Percentiles rank a stretch among this genome's conserved stretches.
These are phyloP conservation scores for Aspergillus incahuasiensis DNA, from an alignment of 495 filamentous ascomycete genomes.

Conservation along the genomic window DNA sequence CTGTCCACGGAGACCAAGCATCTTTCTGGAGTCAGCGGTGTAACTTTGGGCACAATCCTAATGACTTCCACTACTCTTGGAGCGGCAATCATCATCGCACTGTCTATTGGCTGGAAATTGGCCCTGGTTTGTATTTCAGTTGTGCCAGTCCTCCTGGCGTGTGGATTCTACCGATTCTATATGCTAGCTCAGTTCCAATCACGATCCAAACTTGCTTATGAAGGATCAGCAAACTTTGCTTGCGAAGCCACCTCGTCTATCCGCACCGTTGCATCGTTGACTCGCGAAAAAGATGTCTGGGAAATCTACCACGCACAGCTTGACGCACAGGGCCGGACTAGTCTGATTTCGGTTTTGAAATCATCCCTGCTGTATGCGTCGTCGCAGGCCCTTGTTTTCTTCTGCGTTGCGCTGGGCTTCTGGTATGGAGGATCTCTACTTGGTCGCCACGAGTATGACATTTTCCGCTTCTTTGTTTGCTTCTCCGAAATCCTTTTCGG, in stretches of 20 bases:
- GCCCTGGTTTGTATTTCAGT: slow-evolving; percentile 76
- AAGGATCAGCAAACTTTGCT: slow-evolving; percentile 72
- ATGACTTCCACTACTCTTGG: slow-evolving; percentile 70
- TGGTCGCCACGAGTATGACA: slow-evolving; percentile 59
- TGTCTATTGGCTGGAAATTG: slow-evolving; percentile 84
- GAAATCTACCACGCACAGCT: slow-evolving; percentile 66
- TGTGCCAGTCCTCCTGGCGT: slow-evolving; percentile 70
- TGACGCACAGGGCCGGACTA: slow-evolving; percentile 53
- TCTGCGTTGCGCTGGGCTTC: slow-evolving; percentile 83
- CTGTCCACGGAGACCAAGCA: slow-evolving; percentile 82
- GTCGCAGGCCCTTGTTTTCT: slow-evolving; percentile 75
- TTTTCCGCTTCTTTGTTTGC: slow-evolving; percentile 82
- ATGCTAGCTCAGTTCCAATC: slow-evolving; percentile 72
- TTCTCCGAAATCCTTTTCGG: slow-evolving; percentile 78
- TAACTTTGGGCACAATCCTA: slow-evolving; percentile 75
- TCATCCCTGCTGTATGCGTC: slow-evolving; percentile 72
- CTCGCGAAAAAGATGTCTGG: slow-evolving; percentile 76
- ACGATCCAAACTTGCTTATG: slow-evolving; percentile 66
- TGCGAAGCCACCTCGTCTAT: slow-evolving; percentile 90
- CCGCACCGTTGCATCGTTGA: slow-evolving; percentile 87
- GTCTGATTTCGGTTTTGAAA: slow-evolving; percentile 59
- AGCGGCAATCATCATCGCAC: slow-evolving; percentile 59
- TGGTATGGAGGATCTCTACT: slow-evolving; percentile 88
- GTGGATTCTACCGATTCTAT: slow-evolving; percentile 83
- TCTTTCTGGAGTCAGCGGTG: slow-evolving; percentile 74